Evolutionary conservation across 176 grass and related monocot genomes (phyloP), one percentile per base, ranked within the genome.

Genomic region (Chloris gayana): DNA sequence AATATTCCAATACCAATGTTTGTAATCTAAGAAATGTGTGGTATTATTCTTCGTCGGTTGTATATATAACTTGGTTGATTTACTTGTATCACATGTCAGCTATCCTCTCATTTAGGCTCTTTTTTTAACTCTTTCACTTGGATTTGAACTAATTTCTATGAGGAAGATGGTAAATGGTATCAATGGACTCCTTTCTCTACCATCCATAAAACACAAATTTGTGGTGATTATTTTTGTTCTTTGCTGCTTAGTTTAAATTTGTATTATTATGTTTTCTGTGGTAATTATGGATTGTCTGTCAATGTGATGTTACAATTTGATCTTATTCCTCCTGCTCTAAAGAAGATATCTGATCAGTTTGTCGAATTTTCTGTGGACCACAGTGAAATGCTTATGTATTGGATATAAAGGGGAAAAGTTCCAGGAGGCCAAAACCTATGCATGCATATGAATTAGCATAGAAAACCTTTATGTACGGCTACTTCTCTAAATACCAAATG

Each of bases 71-170:
- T 60, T 25, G 58, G 6, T 61, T 27, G 25, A 61, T 61, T 61
- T 14, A 29, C 11, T 61, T 61, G 58, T 61, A 80, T 80, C n/a
- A 11, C 45, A 85, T 80, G 64, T 64, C 37, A 42, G 5, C 0
- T 58, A 70, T 54, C 12, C 22, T 56, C 33, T 50, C 7, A 7
- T 46, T 64, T 51, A 6, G 2, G 22, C 37, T 72, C 41, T 21
- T 13, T 60, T 87, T 72, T 32, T 21, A 12, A 25, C n/a, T 59
- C 25, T 6, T 59, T 61, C 24, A 61, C 58, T 61, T 61, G 11
- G 4, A 54, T 84, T 74, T 78, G 6, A 54, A 85, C 7, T 7
- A 13, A 42, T 54, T 72, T 30, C 1, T 38, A 0, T 64, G 45
- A 32, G 31, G 31, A 64, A 78, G 22, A 15, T 54, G 54, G 7